A percentile compares a stretch with the other conserved stretches of the same genome.
Evolutionary conservation across 2,329 filamentous ascomycete species (phyloP).

Genomic region (Metarhizium sp.): DNA sequence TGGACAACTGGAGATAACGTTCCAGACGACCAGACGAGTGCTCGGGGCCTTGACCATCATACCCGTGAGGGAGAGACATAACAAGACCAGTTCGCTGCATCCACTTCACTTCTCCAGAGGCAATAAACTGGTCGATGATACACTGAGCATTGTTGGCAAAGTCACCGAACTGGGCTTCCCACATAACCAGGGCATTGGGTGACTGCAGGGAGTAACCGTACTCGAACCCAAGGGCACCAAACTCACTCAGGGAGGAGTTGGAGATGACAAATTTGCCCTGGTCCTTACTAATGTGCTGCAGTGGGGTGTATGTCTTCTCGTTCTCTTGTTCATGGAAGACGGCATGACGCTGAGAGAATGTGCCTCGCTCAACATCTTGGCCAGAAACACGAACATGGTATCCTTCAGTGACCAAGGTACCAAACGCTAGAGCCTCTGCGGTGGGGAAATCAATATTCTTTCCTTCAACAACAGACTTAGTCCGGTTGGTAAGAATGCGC

Average conservation of each 20-base stretch:
- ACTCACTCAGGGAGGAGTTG: conserved; percentile 77
- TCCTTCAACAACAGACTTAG: conserved; percentile 86
- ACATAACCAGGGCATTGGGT: conserved; percentile 95
- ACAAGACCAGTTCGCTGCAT: conserved; percentile 95
- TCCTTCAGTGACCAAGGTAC: conserved; percentile 80
- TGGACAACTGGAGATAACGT: conserved; percentile 92
- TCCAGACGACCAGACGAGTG: conserved; percentile 97
- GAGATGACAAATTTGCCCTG: conserved; percentile 95
- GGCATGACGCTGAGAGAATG: conserved; percentile 95
- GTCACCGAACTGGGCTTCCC: conserved; percentile 99
- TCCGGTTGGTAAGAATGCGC: conserved; percentile 82
- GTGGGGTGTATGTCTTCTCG: conserved; percentile 84
- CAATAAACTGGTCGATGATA: conserved; percentile 98
- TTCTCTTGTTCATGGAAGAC: conserved; percentile 97
- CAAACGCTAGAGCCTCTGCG: conserved; percentile 91
- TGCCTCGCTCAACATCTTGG: conserved; percentile 98
- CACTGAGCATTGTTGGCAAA: conserved; percentile 99
- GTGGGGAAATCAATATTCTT: conserved; percentile 97
- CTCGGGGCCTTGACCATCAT: conserved; percentile 96
- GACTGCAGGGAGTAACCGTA: conserved; percentile 98
- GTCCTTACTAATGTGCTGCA: conserved; percentile 80
- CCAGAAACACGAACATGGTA: conserved; percentile 97
- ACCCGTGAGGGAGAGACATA: conserved; percentile 93
- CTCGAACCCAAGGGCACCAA: conserved; percentile 81
- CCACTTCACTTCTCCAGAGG: conserved; percentile 97